Evolutionary conservation across 139 green algal genomes (phyloP).

Genomic region (Picochlorum sp.): DNA sequence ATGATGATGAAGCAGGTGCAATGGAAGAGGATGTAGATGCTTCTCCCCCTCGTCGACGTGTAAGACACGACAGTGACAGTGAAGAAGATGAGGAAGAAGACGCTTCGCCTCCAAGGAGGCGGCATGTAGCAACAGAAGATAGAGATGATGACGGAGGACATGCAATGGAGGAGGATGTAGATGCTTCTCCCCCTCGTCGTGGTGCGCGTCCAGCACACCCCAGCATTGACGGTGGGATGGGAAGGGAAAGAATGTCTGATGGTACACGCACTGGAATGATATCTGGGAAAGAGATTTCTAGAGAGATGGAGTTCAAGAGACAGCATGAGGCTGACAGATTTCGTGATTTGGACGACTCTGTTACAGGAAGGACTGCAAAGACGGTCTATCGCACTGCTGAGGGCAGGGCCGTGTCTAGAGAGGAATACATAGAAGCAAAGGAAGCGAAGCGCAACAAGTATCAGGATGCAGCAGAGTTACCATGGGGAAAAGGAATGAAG

Average conservation of each 20-base stretch:
- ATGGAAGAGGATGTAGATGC: slow-evolving; percentile 16
- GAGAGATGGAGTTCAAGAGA: slow-evolving; percentile 25
- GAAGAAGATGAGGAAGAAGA: not conserved
- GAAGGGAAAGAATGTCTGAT: slow-evolving; percentile 36
- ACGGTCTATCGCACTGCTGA: slow-evolving; percentile 69
- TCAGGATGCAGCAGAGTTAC: slow-evolving; percentile 39
- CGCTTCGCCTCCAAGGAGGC: not conserved
- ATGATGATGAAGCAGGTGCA: not conserved
- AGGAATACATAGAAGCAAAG: slow-evolving; percentile 35
- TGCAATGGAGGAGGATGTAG: not conserved
- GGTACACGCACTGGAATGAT: slow-evolving; percentile 50
- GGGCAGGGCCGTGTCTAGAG: slow-evolving; percentile 34
- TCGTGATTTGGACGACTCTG: slow-evolving; percentile 2
- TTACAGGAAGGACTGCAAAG: slow-evolving; percentile 33
- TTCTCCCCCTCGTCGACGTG: slow-evolving; percentile 3
- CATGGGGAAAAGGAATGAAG: slow-evolving; percentile 60
- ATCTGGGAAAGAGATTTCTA: slow-evolving; percentile 10
- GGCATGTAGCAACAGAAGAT: not conserved
- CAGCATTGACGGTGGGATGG: not conserved
- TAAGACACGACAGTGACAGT: slow-evolving; percentile 10
- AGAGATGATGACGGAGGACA: too few relatives aligned
- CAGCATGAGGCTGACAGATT: slow-evolving; percentile 16
- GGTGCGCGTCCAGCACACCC: not conserved
- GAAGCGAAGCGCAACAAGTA: slow-evolving; percentile 19
- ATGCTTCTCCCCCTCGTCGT: slow-evolving; percentile 16